phyloP scores from a whole-genome alignment of 2,329 filamentous ascomycete species.

The Gyromitra esculenta region DNA sequence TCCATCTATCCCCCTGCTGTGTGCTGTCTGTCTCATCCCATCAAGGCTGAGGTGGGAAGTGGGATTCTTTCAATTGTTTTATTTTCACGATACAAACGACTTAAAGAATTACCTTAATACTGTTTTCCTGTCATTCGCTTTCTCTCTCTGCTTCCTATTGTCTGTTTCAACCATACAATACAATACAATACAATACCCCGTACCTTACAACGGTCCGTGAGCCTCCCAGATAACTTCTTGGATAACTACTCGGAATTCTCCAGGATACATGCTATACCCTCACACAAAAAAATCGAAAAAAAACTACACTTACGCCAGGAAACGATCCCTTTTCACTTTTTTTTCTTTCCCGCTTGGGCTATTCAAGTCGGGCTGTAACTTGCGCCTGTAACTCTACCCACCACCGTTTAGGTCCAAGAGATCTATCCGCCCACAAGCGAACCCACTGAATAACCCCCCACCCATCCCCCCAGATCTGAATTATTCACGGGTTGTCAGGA shows the following conservation, averaged over 20 bases:
- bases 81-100: constrained; percentile 49
- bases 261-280: constrained; percentile 14
- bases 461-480: not conserved
- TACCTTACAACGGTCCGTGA: constrained; percentile 35
- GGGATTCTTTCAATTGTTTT: not conserved
- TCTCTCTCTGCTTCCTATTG: constrained; percentile 4
- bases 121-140: not conserved
- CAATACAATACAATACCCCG: not conserved
- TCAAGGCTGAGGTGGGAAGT: not conserved
- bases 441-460: constrained; percentile 4
- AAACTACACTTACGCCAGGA: constrained; percentile 20
- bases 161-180: not conserved
- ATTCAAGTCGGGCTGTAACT: constrained; percentile 24
- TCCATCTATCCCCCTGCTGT: constrained; percentile 25
- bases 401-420: constrained; percentile 17
- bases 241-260: not conserved
- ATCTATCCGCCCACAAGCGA: constrained; percentile 31
- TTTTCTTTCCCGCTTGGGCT: constrained; percentile 16
- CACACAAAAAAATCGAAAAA: constrained; percentile 10
- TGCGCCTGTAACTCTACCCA: constrained; percentile 1
- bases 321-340: constrained; percentile 37
- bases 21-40: constrained; percentile 6
- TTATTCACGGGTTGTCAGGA: not conserved
- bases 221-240: not conserved
- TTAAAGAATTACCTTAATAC: constrained; percentile 34